These are phyloP conservation scores for Fusarium kyushuense DNA, from an alignment of 2,329 filamentous ascomycete genomes.

Conservation along the genomic window DNA sequence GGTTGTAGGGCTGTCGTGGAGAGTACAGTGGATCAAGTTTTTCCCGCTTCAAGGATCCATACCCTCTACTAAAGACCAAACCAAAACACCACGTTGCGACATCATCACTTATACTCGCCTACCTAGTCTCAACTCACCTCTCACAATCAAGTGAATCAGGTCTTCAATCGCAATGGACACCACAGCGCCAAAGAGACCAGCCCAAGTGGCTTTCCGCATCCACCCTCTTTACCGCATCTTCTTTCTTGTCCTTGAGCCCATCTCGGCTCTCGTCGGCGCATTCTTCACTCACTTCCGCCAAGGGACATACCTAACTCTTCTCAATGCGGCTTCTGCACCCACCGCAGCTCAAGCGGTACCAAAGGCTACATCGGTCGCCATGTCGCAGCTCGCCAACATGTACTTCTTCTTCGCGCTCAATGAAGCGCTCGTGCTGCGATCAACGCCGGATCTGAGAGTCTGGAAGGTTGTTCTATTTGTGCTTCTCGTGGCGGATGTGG, in stretches of 20 bases:
- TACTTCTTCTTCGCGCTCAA: constrained; percentile 83
- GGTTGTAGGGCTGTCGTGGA: constrained; percentile 21
- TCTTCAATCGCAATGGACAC: constrained; percentile 41
- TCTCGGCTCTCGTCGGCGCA: constrained; percentile 65
- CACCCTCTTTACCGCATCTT: constrained; percentile 75
- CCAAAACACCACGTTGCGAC: constrained; percentile 26
- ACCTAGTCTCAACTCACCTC: constrained; percentile 8
- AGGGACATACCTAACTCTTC: constrained; percentile 71
- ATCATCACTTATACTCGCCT: neutral
- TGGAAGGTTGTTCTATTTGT: constrained; percentile 76
- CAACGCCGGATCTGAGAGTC: constrained; percentile 74
- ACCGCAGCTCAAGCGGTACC: constrained; percentile 57
- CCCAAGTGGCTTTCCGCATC: constrained; percentile 59
- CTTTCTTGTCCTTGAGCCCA: constrained; percentile 78
- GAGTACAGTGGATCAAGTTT: constrained; percentile 46
- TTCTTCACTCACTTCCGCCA: constrained; percentile 65
- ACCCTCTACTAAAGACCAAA: neutral
- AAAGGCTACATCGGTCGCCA: constrained; percentile 71
- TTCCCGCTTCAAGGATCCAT: constrained; percentile 39
- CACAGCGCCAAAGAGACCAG: constrained; percentile 29
- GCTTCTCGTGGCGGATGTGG: constrained; percentile 79
- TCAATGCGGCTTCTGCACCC: constrained; percentile 64
- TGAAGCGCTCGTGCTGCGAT: constrained; percentile 79
- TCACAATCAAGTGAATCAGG: neutral
- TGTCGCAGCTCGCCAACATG: constrained; percentile 82